Percentiles rank a stretch among this genome's conserved stretches.
Conservation (phyloP, 1,284 basidiomycete species). For the Crucibulum parvulum region DNA sequence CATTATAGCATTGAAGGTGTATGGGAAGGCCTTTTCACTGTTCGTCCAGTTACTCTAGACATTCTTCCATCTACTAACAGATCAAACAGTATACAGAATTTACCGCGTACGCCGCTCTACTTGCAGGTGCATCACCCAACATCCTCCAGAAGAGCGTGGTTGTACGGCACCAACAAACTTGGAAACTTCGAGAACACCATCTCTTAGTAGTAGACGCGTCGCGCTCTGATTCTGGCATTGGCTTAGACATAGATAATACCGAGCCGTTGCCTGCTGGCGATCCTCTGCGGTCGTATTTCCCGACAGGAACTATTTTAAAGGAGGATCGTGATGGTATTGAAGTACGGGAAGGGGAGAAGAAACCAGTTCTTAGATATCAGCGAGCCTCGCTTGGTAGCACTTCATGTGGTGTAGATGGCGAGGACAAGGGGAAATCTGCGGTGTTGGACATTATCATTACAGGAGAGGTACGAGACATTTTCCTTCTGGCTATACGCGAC, state of each 20-base stretch:
- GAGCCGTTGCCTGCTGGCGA: conserved; percentile 51
- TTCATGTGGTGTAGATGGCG: not conserved
- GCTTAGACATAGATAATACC: conserved; percentile 26
- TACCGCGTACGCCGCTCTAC: conserved; percentile 65
- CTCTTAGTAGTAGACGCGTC: conserved; percentile 41
- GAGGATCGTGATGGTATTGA: conserved; percentile 49
- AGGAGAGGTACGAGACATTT: conserved; percentile 61
- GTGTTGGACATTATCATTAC: conserved; percentile 70
- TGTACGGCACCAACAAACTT: conserved; percentile 77
- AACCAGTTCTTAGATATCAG: conserved; percentile 48
- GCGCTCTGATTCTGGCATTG: conserved; percentile 37
- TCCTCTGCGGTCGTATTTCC: conserved; percentile 61
- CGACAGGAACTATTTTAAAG: conserved; percentile 49
- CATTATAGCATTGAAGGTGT: conserved; percentile 64
- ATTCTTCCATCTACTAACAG: not conserved
- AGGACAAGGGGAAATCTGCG: conserved; percentile 17
- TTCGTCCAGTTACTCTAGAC: conserved; percentile 36
- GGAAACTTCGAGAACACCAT: conserved; percentile 78
- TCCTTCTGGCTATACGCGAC: not conserved
- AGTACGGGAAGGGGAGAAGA: conserved; percentile 46
- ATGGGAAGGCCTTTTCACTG: conserved; percentile 81
- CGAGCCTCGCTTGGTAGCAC: conserved; percentile 22
- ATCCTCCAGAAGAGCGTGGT: conserved; percentile 62
- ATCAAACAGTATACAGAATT: conserved; percentile 74
- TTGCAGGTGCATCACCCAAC: conserved; percentile 65